These are phyloP conservation scores for Colletotrichum destructivum DNA, from an alignment of 2,329 filamentous ascomycete species.

Conservation along the genomic window DNA sequence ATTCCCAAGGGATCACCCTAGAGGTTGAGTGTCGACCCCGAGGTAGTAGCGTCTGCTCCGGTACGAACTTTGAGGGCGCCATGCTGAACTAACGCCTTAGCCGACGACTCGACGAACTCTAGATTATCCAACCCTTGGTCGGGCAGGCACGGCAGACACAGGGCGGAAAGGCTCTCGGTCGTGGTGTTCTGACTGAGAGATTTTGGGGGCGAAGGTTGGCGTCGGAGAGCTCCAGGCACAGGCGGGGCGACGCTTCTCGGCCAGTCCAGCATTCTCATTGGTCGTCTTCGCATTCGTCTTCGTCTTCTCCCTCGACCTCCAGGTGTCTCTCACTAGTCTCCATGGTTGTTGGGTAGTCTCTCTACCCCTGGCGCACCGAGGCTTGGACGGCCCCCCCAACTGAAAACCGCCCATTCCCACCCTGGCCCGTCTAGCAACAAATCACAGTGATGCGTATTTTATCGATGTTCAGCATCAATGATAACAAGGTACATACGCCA, in stretches of 20 bases:
- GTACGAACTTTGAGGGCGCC: constrained; percentile 12
- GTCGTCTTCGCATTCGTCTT: not conserved
- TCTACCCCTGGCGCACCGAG: constrained; percentile 14
- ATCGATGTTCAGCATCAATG: not conserved
- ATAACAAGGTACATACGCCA: constrained; percentile 1
- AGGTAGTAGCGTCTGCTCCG: not conserved
- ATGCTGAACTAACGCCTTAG: not conserved
- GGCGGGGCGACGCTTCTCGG: constrained; percentile 2
- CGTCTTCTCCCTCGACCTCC: not conserved
- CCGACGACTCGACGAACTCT: constrained; percentile 22
- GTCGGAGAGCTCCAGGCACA: constrained; percentile 1
- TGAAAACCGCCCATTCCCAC: constrained; percentile 15
- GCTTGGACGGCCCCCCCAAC: constrained; percentile 3
- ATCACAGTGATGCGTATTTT: not conserved
- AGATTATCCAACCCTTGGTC: constrained; percentile 1
- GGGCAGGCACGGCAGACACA: not conserved
- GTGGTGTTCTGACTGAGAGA: not conserved
- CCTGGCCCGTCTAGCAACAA: not conserved
- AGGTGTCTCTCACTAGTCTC: constrained; percentile 8
- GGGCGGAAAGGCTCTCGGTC: not conserved
- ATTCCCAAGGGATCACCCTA: not conserved
- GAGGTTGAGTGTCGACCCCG: not conserved
- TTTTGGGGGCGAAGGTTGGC: not conserved
- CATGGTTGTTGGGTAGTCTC: not conserved
- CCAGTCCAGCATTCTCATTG: constrained; percentile 1